Evolutionary conservation across 2,329 filamentous ascomycete genomes (phyloP).

Genomic region (Sporothrix humicola): DNA sequence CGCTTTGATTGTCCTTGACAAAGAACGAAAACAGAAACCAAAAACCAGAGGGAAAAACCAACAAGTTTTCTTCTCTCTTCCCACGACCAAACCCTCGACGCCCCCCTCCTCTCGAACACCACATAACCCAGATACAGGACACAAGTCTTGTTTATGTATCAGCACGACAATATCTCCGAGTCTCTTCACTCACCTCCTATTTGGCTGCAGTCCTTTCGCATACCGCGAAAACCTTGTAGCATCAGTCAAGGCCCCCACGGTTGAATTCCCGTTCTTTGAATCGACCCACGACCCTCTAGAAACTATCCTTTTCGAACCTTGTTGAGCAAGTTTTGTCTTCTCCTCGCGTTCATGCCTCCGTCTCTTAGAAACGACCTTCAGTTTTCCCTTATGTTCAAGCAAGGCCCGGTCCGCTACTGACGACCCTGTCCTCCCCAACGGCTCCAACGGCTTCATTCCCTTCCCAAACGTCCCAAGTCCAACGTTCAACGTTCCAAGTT

Average conservation of each 20-base stretch:
- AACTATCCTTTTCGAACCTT: constrained; percentile 5
- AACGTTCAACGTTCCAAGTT: constrained; percentile 2
- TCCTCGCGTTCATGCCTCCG: constrained; percentile 61
- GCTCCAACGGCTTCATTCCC: not conserved
- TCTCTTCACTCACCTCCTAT: constrained; percentile 92
- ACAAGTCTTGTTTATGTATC: constrained; percentile 90
- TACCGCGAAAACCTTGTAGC: constrained; percentile 92
- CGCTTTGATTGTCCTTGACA: constrained; percentile 18
- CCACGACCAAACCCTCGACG: not conserved
- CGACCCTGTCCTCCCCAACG: constrained; percentile 47
- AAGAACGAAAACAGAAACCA: not conserved
- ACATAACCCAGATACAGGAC: constrained; percentile 44
- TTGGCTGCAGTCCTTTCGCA: constrained; percentile 97
- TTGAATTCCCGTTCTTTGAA: constrained; percentile 58
- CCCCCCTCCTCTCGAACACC: constrained; percentile 18
- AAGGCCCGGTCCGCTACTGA: constrained; percentile 61
- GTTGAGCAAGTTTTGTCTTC: constrained; percentile 33
- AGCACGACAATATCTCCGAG: constrained; percentile 87
- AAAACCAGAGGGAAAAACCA: not conserved
- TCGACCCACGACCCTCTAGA: constrained; percentile 30
- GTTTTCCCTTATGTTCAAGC: constrained; percentile 62
- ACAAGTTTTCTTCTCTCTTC: not conserved
- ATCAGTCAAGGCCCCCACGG: constrained; percentile 89
- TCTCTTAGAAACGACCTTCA: constrained; percentile 57
- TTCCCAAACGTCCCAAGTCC: constrained; percentile 28